Percentiles rank a stretch among this genome's conserved stretches.
These are phyloP conservation scores for Gymnopilus dilepis DNA, from an alignment of 768 basidiomycete species.

Conservation along the genomic window DNA sequence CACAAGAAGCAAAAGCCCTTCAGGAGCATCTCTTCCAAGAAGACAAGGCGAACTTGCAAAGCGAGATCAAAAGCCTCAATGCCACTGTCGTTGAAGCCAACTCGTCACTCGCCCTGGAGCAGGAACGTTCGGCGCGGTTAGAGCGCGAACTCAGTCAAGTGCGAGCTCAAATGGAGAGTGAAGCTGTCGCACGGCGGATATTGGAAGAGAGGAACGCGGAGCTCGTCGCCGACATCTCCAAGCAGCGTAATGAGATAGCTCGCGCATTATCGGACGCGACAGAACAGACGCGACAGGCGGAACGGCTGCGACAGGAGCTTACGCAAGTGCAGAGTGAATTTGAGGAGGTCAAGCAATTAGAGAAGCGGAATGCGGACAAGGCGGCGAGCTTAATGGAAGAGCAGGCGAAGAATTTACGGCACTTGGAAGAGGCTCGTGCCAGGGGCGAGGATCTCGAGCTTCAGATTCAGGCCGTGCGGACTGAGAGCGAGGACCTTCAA, in stretches of 20 bases:
- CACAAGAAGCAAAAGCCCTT: slow-evolving; percentile 59
- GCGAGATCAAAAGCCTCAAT: slow-evolving; percentile 62
- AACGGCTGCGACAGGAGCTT: slow-evolving; percentile 66
- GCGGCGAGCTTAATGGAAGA: slow-evolving; percentile 73
- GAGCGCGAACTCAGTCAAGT: slow-evolving; percentile 71
- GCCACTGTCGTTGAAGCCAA: slow-evolving; percentile 47
- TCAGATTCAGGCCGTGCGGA: slow-evolving; percentile 71
- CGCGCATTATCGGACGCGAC: slow-evolving; percentile 71
- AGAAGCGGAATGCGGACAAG: slow-evolving; percentile 66
- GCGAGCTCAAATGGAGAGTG: slow-evolving; percentile 67
- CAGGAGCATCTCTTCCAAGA: slow-evolving; percentile 65
- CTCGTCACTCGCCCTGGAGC: slow-evolving; percentile 45
- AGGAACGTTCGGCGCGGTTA: slow-evolving; percentile 56
- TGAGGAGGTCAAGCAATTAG: slow-evolving; percentile 71
- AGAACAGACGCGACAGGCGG: slow-evolving; percentile 64
- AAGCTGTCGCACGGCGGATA: slow-evolving; percentile 61
- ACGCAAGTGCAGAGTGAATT: slow-evolving; percentile 63
- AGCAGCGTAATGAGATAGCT: slow-evolving; percentile 57
- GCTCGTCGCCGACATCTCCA: slow-evolving; percentile 58
- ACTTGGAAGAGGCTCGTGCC: slow-evolving; percentile 75
- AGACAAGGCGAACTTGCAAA: slow-evolving; percentile 57
- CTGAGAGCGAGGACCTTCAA: slow-evolving; percentile 76
- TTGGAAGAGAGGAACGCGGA: slow-evolving; percentile 69
- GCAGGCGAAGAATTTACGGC: slow-evolving; percentile 71
- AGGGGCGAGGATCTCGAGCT: slow-evolving; percentile 77